phyloP scores from a whole-genome alignment of 257 asterid genomes.

The Euphrasia confusa region DNA sequence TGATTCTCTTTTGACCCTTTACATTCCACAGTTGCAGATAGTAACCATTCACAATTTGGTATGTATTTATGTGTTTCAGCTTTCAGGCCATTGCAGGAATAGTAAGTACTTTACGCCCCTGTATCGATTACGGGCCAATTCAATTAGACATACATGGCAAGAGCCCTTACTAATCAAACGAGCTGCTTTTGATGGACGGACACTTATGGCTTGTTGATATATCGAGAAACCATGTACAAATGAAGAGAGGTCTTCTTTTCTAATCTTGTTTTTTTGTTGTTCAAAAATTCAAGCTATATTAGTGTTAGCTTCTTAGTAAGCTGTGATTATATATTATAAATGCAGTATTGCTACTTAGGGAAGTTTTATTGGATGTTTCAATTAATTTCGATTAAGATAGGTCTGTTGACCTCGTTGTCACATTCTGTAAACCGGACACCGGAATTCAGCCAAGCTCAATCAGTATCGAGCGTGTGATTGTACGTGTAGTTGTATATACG shows the following conservation, averaged over 20 bases:
- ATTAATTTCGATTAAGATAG: background rate
- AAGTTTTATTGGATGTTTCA: conserved; percentile 1
- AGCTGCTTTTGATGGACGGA: background rate
- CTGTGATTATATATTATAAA: background rate
- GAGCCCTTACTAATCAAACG: background rate
- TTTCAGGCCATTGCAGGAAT: background rate
- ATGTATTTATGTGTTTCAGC: no score
- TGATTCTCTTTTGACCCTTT: background rate
- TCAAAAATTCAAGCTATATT: background rate
- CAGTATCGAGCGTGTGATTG: no score
- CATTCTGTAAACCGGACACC: background rate
- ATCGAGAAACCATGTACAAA: background rate
- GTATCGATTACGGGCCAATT: no score
- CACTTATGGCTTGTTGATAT: background rate
- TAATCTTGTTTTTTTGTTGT: background rate
- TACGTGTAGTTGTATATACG: no score
- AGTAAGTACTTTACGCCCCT: no score
- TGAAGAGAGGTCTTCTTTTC: background rate
- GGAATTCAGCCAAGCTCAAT: no score
- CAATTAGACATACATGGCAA: no score
- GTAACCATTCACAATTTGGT: conserved; percentile 26
- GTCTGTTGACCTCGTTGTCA: background rate
- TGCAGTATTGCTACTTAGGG: background rate
- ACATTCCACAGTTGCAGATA: background rate
- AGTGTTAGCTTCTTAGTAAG: background rate